A percentile compares a stretch with the other conserved stretches of the same genome.
phyloP scores from a whole-genome alignment of 768 basidiomycete genomes.

The Floccularia luteovirens region DNA sequence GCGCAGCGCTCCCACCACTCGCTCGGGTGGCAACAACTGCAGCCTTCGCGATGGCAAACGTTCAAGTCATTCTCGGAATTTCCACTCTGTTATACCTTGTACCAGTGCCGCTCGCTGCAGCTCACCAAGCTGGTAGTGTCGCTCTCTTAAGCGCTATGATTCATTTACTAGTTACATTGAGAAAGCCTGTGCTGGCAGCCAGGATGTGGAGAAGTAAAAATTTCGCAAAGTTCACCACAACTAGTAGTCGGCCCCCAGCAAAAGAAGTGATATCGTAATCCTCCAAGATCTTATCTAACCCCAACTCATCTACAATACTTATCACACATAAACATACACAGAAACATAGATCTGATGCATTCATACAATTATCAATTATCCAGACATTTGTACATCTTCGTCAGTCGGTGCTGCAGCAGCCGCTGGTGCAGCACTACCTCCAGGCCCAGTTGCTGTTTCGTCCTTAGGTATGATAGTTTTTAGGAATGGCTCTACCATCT shows the following conservation, averaged over 20 bases:
- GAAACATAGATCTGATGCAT: constrained; percentile 3
- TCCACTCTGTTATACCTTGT: constrained; percentile 88
- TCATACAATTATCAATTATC: constrained; percentile 28
- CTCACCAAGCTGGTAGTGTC: constrained; percentile 94
- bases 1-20: constrained; percentile 55
- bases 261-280: background rate
- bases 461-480: constrained; percentile 74
- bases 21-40: constrained; percentile 44
- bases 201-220: constrained; percentile 39
- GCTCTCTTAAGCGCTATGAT: constrained; percentile 77
- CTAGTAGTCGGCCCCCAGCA: constrained; percentile 1
- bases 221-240: constrained; percentile 3
- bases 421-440: constrained; percentile 27
- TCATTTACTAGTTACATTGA: constrained; percentile 64
- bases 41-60: constrained; percentile 74
- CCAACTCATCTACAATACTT: background rate
- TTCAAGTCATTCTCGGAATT: constrained; percentile 64
- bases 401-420: constrained; percentile 32
- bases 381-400: constrained; percentile 85
- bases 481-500: constrained; percentile 67
- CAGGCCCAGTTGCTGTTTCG: constrained; percentile 25
- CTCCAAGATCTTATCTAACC: background rate
- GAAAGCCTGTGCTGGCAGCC: constrained; percentile 64
- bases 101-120: constrained; percentile 85
- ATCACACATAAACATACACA: background rate